phyloP scores from a whole-genome alignment of 2,329 filamentous ascomycete genomes.

The Penicillium sp. region DNA sequence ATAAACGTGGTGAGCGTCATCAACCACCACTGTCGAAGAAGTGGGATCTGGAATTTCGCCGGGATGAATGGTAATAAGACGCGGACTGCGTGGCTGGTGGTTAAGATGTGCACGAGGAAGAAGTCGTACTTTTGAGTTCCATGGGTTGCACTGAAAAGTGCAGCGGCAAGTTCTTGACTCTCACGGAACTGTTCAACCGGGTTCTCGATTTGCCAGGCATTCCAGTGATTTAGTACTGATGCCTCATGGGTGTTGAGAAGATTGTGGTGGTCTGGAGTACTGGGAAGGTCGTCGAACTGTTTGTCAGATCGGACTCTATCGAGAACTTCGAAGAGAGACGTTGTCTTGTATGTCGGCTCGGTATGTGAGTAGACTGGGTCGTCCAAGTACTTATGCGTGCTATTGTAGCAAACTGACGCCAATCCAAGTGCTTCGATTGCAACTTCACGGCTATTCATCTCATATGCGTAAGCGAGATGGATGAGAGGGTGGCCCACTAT shows the following conservation, averaged over 20 bases:
- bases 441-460: conserved; percentile 80
- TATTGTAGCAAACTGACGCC: conserved; percentile 59
- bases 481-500: conserved; percentile 89
- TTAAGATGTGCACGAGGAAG: conserved; percentile 78
- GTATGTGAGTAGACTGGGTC: conserved; percentile 66
- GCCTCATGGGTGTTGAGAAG: conserved; percentile 71
- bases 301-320: conserved; percentile 67
- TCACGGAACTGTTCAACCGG: conserved; percentile 73
- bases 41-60: conserved; percentile 66
- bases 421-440: conserved; percentile 85
- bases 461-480: conserved; percentile 90
- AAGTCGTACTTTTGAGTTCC: conserved; percentile 67
- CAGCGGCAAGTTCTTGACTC: conserved; percentile 60
- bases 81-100: conserved; percentile 84
- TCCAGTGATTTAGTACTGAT: conserved; percentile 83
- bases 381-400: conserved; percentile 66
- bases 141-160: conserved; percentile 41
- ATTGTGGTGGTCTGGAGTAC: conserved; percentile 60
- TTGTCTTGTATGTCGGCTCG: conserved; percentile 60
- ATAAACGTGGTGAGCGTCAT: conserved; percentile 78
- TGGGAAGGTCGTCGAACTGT: conserved; percentile 68
- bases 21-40: conserved; percentile 90
- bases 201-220: conserved; percentile 74
- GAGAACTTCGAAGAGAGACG: conserved; percentile 70
- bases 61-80: conserved; percentile 79